These are phyloP conservation scores for Mortierella sp. DNA, from an alignment of 371 early-diverging fungal genomes.

Conservation along the genomic window DNA sequence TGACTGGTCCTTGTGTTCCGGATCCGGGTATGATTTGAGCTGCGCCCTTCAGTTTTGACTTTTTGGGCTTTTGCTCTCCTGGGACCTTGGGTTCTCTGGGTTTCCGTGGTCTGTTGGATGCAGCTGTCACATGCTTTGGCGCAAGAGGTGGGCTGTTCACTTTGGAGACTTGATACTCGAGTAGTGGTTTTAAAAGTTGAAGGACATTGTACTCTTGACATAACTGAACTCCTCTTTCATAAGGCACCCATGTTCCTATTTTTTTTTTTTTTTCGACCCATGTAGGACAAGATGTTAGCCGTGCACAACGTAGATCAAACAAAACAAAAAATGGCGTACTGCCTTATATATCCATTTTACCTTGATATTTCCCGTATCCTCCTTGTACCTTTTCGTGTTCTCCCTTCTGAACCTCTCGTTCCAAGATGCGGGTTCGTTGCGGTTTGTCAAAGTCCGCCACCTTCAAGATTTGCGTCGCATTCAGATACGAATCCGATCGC, in stretches of 20 bases:
- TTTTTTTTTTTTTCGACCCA: too few relatives aligned
- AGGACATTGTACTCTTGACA: constrained; percentile 57
- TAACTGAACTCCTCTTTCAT: constrained; percentile 79
- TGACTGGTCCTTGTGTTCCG: constrained; percentile 11
- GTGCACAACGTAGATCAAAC: too few relatives aligned
- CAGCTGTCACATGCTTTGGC: constrained; percentile 62
- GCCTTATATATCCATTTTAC: constrained; percentile 62
- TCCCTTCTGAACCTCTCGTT: constrained; percentile 83
- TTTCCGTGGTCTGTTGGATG: constrained; percentile 38
- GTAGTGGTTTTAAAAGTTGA: constrained; percentile 54
- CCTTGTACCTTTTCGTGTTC: constrained; percentile 94
- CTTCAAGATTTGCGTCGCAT: constrained; percentile 95
- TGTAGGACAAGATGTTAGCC: too few relatives aligned
- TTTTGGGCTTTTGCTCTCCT: constrained; percentile 49
- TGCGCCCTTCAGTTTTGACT: constrained; percentile 13
- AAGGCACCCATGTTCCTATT: constrained; percentile 83
- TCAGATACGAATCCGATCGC: constrained; percentile 83
- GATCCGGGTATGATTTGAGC: constrained; percentile 8
- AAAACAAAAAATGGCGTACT: too few relatives aligned
- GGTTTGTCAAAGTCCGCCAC: constrained; percentile 94
- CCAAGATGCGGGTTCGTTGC: constrained; percentile 88
- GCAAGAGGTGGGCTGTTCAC: constrained; percentile 58
- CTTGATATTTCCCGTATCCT: constrained; percentile 96
- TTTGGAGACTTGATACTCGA: constrained; percentile 53
- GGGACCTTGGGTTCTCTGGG: constrained; percentile 29